A percentile compares a stretch with the other conserved stretches of the same genome.
Conservation (phyloP, 257 asterid genomes). For the Leptodermis oblonga region DNA sequence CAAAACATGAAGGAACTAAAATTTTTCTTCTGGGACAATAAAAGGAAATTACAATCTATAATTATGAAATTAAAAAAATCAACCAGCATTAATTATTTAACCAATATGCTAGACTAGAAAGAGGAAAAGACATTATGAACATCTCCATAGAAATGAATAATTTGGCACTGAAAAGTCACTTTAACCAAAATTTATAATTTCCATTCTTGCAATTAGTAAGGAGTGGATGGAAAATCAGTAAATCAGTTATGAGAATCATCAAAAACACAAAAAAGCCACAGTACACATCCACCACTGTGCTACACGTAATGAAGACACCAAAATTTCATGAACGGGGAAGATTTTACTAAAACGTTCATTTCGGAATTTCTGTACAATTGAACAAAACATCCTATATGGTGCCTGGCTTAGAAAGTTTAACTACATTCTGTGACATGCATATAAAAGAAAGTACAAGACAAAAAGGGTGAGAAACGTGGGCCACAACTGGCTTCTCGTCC, state of each 20-base stretch:
- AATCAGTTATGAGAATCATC: background rate
- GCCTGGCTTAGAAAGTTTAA: background rate
- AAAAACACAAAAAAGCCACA: background rate
- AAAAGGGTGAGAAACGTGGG: background rate
- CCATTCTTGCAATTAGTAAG: background rate
- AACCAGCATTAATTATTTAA: background rate
- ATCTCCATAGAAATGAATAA: background rate
- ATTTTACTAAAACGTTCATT: background rate
- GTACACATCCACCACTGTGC: background rate
- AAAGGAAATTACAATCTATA: background rate
- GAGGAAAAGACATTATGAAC: background rate
- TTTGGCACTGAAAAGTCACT: background rate
- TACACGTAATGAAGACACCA: too few species aligned
- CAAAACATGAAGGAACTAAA: background rate
- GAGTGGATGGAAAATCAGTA: background rate
- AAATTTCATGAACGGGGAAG: background rate
- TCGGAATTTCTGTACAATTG: too few species aligned
- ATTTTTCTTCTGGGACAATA: background rate
- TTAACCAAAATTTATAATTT: background rate
- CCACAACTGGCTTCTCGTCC: background rate
- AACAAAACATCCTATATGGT: background rate
- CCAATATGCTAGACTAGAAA: background rate
- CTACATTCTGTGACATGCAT: background rate
- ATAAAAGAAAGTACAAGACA: background rate
- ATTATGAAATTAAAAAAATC: background rate